Evolutionary conservation across 495 filamentous ascomycete species (phyloP).

Genomic region (Penicillium chermesinum): DNA sequence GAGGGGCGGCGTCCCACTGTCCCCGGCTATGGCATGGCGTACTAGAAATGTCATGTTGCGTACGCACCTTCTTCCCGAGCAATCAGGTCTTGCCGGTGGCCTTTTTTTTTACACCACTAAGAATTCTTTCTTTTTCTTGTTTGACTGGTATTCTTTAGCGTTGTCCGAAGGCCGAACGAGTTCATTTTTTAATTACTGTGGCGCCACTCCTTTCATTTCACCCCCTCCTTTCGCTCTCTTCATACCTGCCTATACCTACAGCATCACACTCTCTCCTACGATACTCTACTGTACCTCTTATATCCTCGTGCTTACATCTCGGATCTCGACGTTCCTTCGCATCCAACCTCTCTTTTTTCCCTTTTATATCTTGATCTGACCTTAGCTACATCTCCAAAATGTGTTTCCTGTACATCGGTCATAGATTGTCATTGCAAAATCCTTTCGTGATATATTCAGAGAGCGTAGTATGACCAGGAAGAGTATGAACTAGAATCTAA

Average conservation of each 20-base stretch:
- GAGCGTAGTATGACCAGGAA: too few species aligned
- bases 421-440: slow-evolving; percentile 9
- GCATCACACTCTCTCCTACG: slow-evolving; percentile 1
- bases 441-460: too few species aligned
- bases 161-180: slow-evolving; percentile 9
- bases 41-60: slow-evolving; percentile 21
- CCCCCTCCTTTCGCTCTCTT: neutral
- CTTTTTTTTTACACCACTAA: too few species aligned
- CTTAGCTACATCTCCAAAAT: neutral
- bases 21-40: slow-evolving; percentile 38
- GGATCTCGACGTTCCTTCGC: slow-evolving; percentile 1
- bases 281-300: slow-evolving; percentile 1
- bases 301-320: slow-evolving; percentile 4
- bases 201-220: neutral
- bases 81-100: too few species aligned
- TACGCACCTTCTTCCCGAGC: slow-evolving; percentile 5
- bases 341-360: slow-evolving; percentile 4
- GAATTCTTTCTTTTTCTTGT: slow-evolving; percentile 21
- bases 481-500: too few species aligned
- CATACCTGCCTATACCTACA: neutral
- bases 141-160: slow-evolving; percentile 6
- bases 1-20: slow-evolving; percentile 36
- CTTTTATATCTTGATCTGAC: neutral
- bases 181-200: slow-evolving; percentile 2
- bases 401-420: slow-evolving; percentile 5